Evolutionary conservation across 2,329 filamentous ascomycete species (phyloP).

Genomic region (Scleromitrula shiraiana): DNA sequence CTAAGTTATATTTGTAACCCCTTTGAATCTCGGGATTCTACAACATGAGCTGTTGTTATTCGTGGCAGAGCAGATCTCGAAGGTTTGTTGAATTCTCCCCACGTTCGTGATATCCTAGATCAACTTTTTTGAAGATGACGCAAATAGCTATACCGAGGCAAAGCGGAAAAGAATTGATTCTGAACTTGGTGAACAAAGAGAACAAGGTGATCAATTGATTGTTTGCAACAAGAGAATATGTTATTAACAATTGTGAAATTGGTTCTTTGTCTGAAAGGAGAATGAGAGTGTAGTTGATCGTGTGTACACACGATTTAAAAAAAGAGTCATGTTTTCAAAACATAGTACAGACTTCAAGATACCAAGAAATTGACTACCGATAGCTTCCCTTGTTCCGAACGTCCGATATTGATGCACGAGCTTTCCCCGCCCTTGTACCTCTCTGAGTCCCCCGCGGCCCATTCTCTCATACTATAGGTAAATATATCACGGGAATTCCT

Average conservation of each 20-base stretch:
- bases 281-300: background rate
- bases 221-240: constrained; percentile 2
- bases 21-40: constrained; percentile 13
- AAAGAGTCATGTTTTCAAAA: background rate
- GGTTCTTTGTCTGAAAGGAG: background rate
- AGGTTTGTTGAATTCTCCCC: constrained; percentile 6
- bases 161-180: background rate
- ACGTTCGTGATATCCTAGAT: constrained; percentile 5
- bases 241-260: background rate
- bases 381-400: constrained; percentile 3
- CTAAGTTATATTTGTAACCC: constrained; percentile 15
- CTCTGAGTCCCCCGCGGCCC: background rate
- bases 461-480: background rate
- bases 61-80: background rate
- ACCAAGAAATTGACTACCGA: constrained; percentile 1
- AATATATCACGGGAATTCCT: no score
- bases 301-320: background rate
- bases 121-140: constrained; percentile 5
- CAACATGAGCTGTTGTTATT: constrained; percentile 15
- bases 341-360: no score
- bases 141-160: constrained; percentile 9
- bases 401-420: constrained; percentile 1
- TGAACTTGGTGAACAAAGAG: background rate
- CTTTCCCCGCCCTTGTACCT: background rate
- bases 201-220: background rate